Evolutionary conservation across 2,329 filamentous ascomycete species (phyloP).

Genomic region (Nemania sp.): DNA sequence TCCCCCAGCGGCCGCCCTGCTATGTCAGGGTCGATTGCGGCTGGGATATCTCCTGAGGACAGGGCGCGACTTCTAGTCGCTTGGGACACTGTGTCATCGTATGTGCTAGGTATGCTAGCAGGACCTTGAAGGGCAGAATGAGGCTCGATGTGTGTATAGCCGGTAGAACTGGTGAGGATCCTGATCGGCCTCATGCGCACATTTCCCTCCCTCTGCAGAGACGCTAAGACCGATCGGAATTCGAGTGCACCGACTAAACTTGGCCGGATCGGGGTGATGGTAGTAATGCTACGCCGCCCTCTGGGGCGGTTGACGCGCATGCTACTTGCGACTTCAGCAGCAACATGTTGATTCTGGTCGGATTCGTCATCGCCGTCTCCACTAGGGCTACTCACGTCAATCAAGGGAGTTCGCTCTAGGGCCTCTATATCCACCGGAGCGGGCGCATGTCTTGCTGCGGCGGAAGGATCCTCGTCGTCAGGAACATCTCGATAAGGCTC

Average conservation of each 20-base stretch:
- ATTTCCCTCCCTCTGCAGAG: slow-evolving; percentile 80
- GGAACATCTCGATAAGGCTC: slow-evolving; percentile 69
- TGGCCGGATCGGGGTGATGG: slow-evolving; percentile 84
- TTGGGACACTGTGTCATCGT: slow-evolving; percentile 20
- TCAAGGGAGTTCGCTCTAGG: slow-evolving; percentile 52
- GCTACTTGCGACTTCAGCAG: slow-evolving; percentile 85
- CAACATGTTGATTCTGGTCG: slow-evolving; percentile 63
- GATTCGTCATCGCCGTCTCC: slow-evolving; percentile 56
- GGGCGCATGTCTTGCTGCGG: slow-evolving; percentile 38
- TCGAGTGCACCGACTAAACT: slow-evolving; percentile 93
- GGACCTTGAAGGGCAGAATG: slow-evolving; percentile 14
- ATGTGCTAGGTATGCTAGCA: slow-evolving; percentile 26
- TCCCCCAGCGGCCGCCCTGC: slow-evolving; percentile 46
- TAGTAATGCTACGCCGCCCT: slow-evolving; percentile 68
- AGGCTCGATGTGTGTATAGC: slow-evolving; percentile 42
- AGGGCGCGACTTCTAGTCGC: slow-evolving; percentile 48
- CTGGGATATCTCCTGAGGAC: slow-evolving; percentile 51
- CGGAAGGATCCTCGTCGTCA: slow-evolving; percentile 53
- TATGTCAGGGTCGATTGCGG: slow-evolving; percentile 46
- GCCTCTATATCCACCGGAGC: slow-evolving; percentile 46
- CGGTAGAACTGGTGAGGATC: slow-evolving; percentile 71
- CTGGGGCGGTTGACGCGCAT: slow-evolving; percentile 83
- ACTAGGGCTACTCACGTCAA: slow-evolving; percentile 50
- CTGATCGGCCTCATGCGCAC: slow-evolving; percentile 72
- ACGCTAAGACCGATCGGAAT: slow-evolving; percentile 88